Base-by-base conservation (phyloP, 2,329 filamentous ascomycete genomes). In the Golovinomyces cichoracearum region DNA sequence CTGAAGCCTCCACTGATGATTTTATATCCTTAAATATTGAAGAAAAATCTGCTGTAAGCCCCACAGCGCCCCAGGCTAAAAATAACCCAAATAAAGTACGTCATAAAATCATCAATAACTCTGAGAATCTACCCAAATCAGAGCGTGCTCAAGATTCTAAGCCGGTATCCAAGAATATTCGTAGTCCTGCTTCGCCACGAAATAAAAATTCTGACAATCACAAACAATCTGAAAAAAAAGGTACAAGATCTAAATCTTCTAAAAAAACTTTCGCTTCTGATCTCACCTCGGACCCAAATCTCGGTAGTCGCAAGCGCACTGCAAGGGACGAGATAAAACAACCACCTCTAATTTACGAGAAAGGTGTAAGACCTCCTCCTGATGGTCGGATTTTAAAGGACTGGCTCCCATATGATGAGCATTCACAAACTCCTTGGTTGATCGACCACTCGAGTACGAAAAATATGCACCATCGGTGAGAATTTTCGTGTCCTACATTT, bases 1-100 rank as follows among this genome's bases (percentile, higher is more conserved):
- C 70, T 1, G 69, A 75, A 21, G 67, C 71, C 1, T 71, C 77
- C 44, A 68, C 71, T 21, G 79, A 81, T 50, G 88, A 98, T 55
- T 95, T 94, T 60, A 93, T 98, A 49, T 92, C 88, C 0, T 82
- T 88, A 51, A 80, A 78, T 54, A 69, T 81, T 41, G 72, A 71
- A 44, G 60, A 63, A 19, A 48, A 54, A 29, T n/a, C 7, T 19
- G 31, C 17, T 5, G 1, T 40, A n/a, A 10, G 12, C n/a, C 17
- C 17, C 5, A 40, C 21, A 10, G 1, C 9, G 10, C 21, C n/a
- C 12, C n/a, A 12, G 5, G 15, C 10, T 21, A n/a, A n/a, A 40
- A 13, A 13, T 9, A 13, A 21, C 4, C 12, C n/a, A 19, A 15
- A 15, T 21, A 1, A 15, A 2, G 5, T 19, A 17, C 7, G 9